phyloP scores from a whole-genome alignment of 495 filamentous ascomycete species.

The Jackrogersella minutella region DNA sequence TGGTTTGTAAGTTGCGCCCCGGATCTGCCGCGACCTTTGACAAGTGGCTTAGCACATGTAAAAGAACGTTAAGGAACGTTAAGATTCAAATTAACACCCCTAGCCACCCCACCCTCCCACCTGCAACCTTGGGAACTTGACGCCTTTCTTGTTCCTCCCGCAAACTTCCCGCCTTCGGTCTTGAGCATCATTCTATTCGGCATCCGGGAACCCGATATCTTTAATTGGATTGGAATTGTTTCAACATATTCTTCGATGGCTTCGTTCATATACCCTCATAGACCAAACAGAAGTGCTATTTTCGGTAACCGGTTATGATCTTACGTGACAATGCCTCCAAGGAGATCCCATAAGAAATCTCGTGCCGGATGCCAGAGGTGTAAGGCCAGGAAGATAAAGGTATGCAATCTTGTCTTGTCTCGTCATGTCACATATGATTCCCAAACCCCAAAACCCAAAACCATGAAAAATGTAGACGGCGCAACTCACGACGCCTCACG shows the following conservation, averaged over 20 bases:
- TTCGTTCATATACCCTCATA: slow-evolving; percentile 35
- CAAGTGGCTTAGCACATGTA: slow-evolving; percentile 34
- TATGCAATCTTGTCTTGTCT: slow-evolving; percentile 32
- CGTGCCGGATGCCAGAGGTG: slow-evolving; percentile 67
- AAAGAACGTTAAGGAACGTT: slow-evolving; percentile 16
- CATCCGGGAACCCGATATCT: slow-evolving; percentile 2
- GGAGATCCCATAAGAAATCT: slow-evolving; percentile 70
- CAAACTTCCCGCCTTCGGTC: no score
- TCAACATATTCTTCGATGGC: slow-evolving; percentile 35
- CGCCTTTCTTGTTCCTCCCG: no score
- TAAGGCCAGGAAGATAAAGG: slow-evolving; percentile 71
- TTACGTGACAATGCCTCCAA: slow-evolving; percentile 57
- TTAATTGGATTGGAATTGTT: neutral
- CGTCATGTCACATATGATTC: no score
- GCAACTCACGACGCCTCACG: slow-evolving; percentile 11
- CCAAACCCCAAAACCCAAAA: no score
- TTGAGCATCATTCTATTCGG: slow-evolving; percentile 1
- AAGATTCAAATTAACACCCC: no score
- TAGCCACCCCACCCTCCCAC: neutral
- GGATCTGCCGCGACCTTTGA: slow-evolving; percentile 34
- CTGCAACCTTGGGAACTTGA: no score
- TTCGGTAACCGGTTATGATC: slow-evolving; percentile 28
- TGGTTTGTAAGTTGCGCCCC: slow-evolving; percentile 14
- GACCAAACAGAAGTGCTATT: slow-evolving; percentile 9
- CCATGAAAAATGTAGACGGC: slow-evolving; percentile 9